Percentiles rank a stretch among this genome's conserved stretches.
phyloP scores from a whole-genome alignment of 2,329 filamentous ascomycete genomes.

The Furcasterigmium furcatum region DNA sequence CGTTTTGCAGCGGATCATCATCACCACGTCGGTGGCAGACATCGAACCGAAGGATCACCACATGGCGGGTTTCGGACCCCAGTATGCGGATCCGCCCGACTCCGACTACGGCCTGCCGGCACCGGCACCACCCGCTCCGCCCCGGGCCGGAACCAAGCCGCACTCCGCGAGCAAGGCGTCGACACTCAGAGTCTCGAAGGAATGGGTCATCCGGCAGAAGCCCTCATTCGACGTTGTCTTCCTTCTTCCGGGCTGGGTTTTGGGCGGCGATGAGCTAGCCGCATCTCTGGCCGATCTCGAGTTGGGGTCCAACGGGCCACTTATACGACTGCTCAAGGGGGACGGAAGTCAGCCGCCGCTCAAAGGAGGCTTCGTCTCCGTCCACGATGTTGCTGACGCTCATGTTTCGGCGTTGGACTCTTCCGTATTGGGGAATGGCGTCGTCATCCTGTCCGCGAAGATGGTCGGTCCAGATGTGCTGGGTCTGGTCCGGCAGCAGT shows the following conservation, averaged over 20 bases:
- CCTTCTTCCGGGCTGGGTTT: slow-evolving; percentile 11
- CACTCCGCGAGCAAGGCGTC: neutral
- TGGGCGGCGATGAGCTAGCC: slow-evolving; percentile 30
- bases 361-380: slow-evolving; percentile 24
- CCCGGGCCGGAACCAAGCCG: neutral
- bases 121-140: neutral
- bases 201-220: slow-evolving; percentile 23
- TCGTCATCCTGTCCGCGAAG: slow-evolving; percentile 1
- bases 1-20: slow-evolving; percentile 34
- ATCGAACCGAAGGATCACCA: slow-evolving; percentile 3
- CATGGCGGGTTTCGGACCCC: neutral
- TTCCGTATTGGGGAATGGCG: neutral
- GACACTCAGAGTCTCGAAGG: neutral
- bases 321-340: slow-evolving; percentile 28
- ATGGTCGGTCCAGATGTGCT: slow-evolving; percentile 3
- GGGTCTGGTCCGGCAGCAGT: neutral
- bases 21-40: slow-evolving; percentile 33
- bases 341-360: slow-evolving; percentile 12
- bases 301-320: slow-evolving; percentile 25
- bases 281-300: slow-evolving; percentile 17
- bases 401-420: neutral
- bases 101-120: neutral
- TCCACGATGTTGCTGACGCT: slow-evolving; percentile 26
- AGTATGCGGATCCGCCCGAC: neutral
- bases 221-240: slow-evolving; percentile 21